Evolutionary conservation across 352 stramenopile species (phyloP).

Genomic region (Pythium chondricola): DNA sequence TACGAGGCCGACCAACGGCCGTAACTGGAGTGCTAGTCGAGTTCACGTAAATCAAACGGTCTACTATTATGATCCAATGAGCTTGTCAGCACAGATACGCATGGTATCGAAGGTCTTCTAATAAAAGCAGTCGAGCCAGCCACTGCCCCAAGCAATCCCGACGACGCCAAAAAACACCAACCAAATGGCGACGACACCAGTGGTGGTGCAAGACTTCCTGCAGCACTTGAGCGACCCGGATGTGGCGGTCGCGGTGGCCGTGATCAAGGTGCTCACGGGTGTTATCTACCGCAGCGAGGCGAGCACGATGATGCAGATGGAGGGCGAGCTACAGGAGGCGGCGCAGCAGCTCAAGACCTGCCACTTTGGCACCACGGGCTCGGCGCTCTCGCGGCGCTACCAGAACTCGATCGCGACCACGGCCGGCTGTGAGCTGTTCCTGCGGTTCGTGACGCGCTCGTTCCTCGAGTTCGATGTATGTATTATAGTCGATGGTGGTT

Average conservation of each 20-base stretch:
- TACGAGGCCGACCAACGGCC: constrained; percentile 32
- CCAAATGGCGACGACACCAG: constrained; percentile 6
- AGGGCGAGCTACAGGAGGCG: constrained; percentile 88
- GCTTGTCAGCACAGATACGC: neutral
- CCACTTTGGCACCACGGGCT: constrained; percentile 28
- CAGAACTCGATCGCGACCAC: constrained; percentile 88
- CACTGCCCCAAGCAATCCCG: neutral
- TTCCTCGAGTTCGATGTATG: constrained; percentile 86
- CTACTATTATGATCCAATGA: constrained; percentile 5
- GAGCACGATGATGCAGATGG: constrained; percentile 96
- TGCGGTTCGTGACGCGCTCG: constrained; percentile 90
- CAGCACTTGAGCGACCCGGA: constrained; percentile 65
- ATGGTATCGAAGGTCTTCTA: constrained; percentile 4
- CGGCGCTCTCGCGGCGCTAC: constrained; percentile 37
- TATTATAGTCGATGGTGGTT: no score
- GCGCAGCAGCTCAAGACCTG: constrained; percentile 61
- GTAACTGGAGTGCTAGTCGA: neutral
- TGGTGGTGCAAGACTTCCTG: constrained; percentile 71
- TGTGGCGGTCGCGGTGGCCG: constrained; percentile 88
- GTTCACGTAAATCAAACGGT: constrained; percentile 5
- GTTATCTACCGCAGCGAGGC: constrained; percentile 88
- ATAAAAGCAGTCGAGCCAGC: no score
- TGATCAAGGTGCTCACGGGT: constrained; percentile 91
- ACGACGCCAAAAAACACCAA: neutral
- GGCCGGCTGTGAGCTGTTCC: constrained; percentile 90